Evolutionary conservation across 1,139 yeast species (phyloP).

Genomic region (Arxiozyma bovina): DNA sequence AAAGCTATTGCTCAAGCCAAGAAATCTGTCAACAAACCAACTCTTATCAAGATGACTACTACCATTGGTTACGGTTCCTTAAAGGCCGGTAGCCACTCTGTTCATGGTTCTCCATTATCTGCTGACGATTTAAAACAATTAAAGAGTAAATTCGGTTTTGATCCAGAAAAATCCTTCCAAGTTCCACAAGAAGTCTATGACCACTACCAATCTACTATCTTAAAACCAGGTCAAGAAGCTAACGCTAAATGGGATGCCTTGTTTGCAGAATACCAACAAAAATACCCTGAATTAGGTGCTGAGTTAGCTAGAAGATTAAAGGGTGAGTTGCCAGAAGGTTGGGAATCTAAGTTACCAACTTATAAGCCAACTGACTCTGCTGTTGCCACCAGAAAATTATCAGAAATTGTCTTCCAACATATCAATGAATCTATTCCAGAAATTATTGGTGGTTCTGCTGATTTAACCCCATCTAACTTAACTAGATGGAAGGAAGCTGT

Average conservation of each 20-base stretch:
- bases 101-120: conserved; percentile 96
- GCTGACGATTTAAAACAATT: conserved; percentile 86
- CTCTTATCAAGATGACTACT: conserved; percentile 81
- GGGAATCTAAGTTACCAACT: conserved; percentile 72
- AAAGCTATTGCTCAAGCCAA: conserved; percentile 69
- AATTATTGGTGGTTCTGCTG: conserved; percentile 96
- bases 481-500: conserved; percentile 79
- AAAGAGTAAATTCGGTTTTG: conserved; percentile 78
- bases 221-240: conserved; percentile 51
- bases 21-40: conserved; percentile 65
- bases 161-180: conserved; percentile 71
- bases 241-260: conserved; percentile 69
- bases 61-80: conserved; percentile 93
- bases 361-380: conserved; percentile 75
- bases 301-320: conserved; percentile 75
- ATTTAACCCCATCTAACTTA: conserved; percentile 94
- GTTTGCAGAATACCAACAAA: conserved; percentile 52
- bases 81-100: conserved; percentile 79
- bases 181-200: conserved; percentile 82
- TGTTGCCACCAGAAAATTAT: conserved; percentile 90
- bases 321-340: conserved; percentile 74
- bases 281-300: conserved; percentile 73
- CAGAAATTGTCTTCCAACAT: conserved; percentile 68
- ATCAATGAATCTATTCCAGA: conserved; percentile 70
- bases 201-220: conserved; percentile 50